Base-by-base conservation (phyloP, 2,329 filamentous ascomycete genomes). In the Aspergillus pseudoglaucus region DNA sequence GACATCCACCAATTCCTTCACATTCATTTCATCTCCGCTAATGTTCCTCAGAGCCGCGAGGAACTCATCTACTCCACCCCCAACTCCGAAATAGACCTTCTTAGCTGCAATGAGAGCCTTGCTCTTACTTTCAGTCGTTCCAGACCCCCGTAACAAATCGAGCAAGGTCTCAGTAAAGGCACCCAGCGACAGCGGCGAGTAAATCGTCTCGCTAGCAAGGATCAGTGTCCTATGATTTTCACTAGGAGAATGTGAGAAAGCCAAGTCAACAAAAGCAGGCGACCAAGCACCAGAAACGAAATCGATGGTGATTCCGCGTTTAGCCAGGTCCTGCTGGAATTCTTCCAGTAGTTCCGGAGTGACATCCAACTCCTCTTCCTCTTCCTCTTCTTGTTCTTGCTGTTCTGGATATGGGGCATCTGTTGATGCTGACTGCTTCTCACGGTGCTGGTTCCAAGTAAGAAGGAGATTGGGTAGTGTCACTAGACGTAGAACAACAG, bases 71-170 rank as follows among this genome's bases (percentile, higher is more conserved):
- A 84, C 78, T 25, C 81, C 81, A 2, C 82, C 82, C 1, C 82
- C 82, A 25, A 85, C 81, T 0, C 82, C 82, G 58, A 85, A 85
- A 64, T 85, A 85, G 37, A 84, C 76, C 53, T 77, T 73, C 65
- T 85, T 85, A 2, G 82, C 82, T 7, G 79, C 82, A 4, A 85
- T 70, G 48, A 83, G 66, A 2, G 79, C 78, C 53, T 74, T 79
- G 33, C 62, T 60, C 33, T 47, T 59, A 17, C 17, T 44, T 12
- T 42, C 50, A 4, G 46, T 51, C 25, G 37, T 53, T 12, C 15
- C 17, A n/a, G 57, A 62, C 64, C 60, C 70, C 62, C 51, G 75
- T 54, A 84, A 63, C 22, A 83, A 53, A 6, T 59, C 66, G 7
- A 76, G 56, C 40, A 84, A 61, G 1, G 77, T 75, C 37, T 79